These are phyloP conservation scores for Ophiostoma perfectum DNA, from an alignment of 2,329 filamentous ascomycete species.

Conservation along the genomic window DNA sequence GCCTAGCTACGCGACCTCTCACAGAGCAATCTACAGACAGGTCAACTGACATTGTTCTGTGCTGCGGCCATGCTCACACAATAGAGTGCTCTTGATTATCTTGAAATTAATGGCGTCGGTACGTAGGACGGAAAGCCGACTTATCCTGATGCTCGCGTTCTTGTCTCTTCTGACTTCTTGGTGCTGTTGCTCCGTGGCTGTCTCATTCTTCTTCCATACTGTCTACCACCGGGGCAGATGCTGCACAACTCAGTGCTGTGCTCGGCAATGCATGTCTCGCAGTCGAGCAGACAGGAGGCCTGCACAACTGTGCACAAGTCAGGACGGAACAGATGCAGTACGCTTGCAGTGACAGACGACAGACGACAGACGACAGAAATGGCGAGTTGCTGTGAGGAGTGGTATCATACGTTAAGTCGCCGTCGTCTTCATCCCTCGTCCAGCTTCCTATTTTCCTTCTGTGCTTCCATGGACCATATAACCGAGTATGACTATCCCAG, in stretches of 20 bases:
- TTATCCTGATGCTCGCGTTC: too few species aligned
- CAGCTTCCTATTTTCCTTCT: too few species aligned
- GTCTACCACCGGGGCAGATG: background rate
- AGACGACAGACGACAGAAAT: too few species aligned
- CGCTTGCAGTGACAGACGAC: too few species aligned
- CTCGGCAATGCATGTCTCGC: conserved; percentile 6
- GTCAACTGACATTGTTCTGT: background rate
- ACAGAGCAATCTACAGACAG: background rate
- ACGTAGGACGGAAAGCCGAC: background rate
- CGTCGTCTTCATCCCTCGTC: too few species aligned
- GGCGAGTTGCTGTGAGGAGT: too few species aligned
- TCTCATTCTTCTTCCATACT: background rate
- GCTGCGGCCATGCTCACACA: background rate
- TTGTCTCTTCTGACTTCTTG: too few species aligned
- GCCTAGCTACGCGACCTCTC: background rate
- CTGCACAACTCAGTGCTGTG: background rate
- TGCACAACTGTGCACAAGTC: background rate
- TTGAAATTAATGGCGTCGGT: background rate
- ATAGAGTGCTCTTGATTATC: background rate
- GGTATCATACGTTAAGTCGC: too few species aligned
- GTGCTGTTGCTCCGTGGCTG: background rate
- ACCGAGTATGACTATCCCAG: background rate
- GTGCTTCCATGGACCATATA: background rate
- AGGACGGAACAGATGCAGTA: background rate
- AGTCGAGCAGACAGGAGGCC: background rate